Conservation (phyloP, 2,329 filamentous ascomycete species). For the Pseudogymnoascus sp. region DNA sequence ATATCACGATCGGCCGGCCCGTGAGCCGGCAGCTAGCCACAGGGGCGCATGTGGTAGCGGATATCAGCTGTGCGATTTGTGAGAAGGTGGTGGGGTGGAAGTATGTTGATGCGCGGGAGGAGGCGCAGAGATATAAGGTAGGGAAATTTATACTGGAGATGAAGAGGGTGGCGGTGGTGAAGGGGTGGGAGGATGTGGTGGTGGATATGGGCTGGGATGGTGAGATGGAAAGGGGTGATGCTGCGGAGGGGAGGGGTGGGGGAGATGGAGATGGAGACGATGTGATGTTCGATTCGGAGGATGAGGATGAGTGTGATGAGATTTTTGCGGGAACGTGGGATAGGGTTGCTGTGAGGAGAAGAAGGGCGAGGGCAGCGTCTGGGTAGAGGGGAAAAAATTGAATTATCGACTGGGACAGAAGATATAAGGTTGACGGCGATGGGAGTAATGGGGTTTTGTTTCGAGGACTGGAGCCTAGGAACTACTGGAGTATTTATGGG, state of each 20-base stretch:
- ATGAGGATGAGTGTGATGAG: constrained; percentile 60
- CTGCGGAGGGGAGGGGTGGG: constrained; percentile 2
- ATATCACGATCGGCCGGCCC: constrained; percentile 45
- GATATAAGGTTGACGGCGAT: neutral
- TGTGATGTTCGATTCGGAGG: constrained; percentile 51
- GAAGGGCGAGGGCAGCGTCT: constrained; percentile 18
- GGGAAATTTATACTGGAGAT: constrained; percentile 61
- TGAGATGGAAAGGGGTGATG: constrained; percentile 15
- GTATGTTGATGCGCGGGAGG: constrained; percentile 54
- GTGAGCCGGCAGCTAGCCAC: constrained; percentile 53
- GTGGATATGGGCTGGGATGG: constrained; percentile 13
- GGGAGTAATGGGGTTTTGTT: neutral
- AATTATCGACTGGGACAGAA: neutral
- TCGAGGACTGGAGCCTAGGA: neutral
- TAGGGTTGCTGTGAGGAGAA: constrained; percentile 32
- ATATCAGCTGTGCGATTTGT: constrained; percentile 51
- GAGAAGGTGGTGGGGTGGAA: constrained; percentile 55
- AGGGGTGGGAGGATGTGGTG: constrained; percentile 44
- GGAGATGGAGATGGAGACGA: constrained; percentile 25
- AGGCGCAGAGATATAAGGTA: constrained; percentile 55
- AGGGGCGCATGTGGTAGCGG: constrained; percentile 54
- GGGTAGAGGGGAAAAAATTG: neutral
- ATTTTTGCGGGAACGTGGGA: constrained; percentile 56
- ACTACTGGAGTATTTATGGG: neutral
- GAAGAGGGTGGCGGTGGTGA: constrained; percentile 43